These are phyloP conservation scores for Podospora anserina DNA, from an alignment of 495 filamentous ascomycete genomes.

Conservation along the genomic window DNA sequence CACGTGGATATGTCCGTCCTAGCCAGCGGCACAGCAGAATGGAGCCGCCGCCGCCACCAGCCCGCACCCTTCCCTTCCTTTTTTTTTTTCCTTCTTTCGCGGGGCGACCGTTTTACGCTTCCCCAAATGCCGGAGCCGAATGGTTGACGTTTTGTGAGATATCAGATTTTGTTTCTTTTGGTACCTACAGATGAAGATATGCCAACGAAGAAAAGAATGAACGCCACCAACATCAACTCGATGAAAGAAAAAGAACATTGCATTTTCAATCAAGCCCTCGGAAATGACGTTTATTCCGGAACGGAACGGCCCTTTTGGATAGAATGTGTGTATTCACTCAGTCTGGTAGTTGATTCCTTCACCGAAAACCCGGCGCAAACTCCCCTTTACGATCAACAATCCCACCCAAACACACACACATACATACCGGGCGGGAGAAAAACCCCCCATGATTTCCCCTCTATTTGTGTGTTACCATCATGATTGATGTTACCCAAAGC, in stretches of 20 bases:
- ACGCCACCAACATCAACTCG: not conserved
- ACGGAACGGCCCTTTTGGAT: not conserved
- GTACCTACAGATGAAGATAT: not conserved
- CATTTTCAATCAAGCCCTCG: not conserved
- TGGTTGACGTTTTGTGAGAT: not conserved
- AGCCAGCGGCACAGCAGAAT: constrained; percentile 8
- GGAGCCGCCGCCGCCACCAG: not conserved
- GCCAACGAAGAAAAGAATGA: not conserved
- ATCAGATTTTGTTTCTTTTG: not conserved
- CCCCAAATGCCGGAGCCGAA: not conserved
- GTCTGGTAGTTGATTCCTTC: not conserved
- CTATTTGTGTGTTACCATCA: not conserved
- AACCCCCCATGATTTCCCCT: not conserved
- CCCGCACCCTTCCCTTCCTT: too few species aligned
- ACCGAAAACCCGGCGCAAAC: not conserved
- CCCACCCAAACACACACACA: not conserved
- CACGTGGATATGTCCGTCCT: not conserved
- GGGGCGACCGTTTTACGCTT: not conserved
- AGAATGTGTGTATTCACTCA: not conserved
- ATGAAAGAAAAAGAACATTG: not conserved
- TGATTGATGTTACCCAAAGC: not conserved
- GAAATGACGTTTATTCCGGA: not conserved
- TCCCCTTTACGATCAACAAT: not conserved
- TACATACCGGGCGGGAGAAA: not conserved
- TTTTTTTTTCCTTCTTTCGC: not conserved